Evolutionary conservation across 73 alveolate species (phyloP), one percentile per base, ranked within the genome.

Genomic region (Paramecium caudatum): DNA sequence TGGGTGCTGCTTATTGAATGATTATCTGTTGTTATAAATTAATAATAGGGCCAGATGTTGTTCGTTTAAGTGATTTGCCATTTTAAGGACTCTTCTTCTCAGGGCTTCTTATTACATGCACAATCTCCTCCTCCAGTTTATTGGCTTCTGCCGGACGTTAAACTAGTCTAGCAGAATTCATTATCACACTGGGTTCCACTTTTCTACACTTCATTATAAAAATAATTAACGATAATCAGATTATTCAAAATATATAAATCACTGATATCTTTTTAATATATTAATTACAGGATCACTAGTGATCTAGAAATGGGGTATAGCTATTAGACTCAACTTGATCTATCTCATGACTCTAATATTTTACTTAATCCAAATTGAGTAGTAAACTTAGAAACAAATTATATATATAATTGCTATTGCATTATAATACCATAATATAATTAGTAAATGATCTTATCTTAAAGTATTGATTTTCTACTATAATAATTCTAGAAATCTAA

Each of bases 121-220:
- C 84, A 3, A 68, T 68, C 12, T 68, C 84, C 12, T 68, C 84
- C 36, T 68, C 84, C 3, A 68, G 50, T 68, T 68, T 68, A 32
- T 34, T 68, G 1, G 84, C 34, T 32, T 68, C 84, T 4, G 49
- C 21, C 0, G 84, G 50, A n/a, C 84, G 47, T 34, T 32, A 49
- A 33, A 68, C 84, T 68, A 68, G 21, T 34, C 84, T 32, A 9
- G 84, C 84, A 30, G 84, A 68, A 68, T 68, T 68, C 84, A 68
- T 68, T 2, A 68, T 16, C 12, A 68, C 50, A 37, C 34, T 68
- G 34, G 47, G 17, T 32, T 68, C 84, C n/a, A 68, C 84, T 34
- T 68, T 68, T 34, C 84, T 34, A 68, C 25, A 68, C 47, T 68
- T 9, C 84, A 68, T 68, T 34, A 30, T 30, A 32, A 68, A 68